Percentiles rank a stretch among this genome's conserved stretches.
Evolutionary conservation across 108 stramenopile species (phyloP).

Genomic region (Pseudonitzschia delicatissima): DNA sequence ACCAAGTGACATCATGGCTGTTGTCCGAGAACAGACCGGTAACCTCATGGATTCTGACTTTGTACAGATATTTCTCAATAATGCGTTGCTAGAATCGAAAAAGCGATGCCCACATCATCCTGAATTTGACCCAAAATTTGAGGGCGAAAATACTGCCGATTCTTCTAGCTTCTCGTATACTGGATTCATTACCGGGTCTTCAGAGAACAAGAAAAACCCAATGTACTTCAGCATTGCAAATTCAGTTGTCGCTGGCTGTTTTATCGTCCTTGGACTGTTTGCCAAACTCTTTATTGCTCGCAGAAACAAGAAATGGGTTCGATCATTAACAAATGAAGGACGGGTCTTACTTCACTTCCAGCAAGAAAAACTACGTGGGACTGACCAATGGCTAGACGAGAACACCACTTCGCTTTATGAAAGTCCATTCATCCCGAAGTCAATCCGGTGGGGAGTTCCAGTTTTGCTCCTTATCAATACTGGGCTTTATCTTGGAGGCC

Average conservation of each 20-base stretch:
- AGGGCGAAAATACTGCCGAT: neutral
- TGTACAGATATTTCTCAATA: constrained; percentile 17
- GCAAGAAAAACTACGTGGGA: constrained; percentile 22
- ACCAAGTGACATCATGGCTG: constrained; percentile 19
- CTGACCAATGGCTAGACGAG: constrained; percentile 38
- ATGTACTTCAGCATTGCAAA: constrained; percentile 40
- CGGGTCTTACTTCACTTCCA: constrained; percentile 19
- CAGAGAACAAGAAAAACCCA: constrained; percentile 10
- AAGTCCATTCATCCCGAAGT: constrained; percentile 36
- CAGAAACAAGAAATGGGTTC: constrained; percentile 29
- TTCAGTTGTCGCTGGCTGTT: constrained; percentile 18
- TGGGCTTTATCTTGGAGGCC: constrained; percentile 60
- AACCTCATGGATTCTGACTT: constrained; percentile 28
- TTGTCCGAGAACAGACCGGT: constrained; percentile 13
- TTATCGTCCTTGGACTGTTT: constrained; percentile 18
- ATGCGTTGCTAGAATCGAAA: constrained; percentile 21
- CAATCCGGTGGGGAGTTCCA: constrained; percentile 51
- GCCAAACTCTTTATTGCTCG: constrained; percentile 12
- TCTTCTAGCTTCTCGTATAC: constrained; percentile 11
- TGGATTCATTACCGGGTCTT: constrained; percentile 16
- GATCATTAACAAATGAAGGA: constrained; percentile 26
- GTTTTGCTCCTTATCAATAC: constrained; percentile 51
- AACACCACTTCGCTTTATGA: constrained; percentile 44
- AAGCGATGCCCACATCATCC: constrained; percentile 33
- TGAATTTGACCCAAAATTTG: constrained; percentile 24